Percentiles rank a stretch among this genome's conserved stretches.
Conservation (phyloP, 1,284 basidiomycete species). For the Dichomitus squalens region DNA sequence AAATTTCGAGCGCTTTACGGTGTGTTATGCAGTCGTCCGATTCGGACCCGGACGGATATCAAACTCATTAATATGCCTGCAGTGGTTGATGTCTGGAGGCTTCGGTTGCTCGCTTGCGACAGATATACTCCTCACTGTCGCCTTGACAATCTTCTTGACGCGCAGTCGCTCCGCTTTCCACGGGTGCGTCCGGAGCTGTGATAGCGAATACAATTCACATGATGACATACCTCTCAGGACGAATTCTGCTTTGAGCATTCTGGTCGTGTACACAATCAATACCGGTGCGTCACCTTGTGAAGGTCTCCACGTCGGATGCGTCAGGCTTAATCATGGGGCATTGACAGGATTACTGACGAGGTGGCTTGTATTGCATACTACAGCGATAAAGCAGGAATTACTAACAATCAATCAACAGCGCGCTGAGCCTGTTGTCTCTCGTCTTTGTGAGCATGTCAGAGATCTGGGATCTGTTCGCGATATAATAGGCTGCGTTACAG, state of each 20-base stretch:
- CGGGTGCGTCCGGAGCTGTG: not conserved
- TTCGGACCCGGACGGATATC: not conserved
- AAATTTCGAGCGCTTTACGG: not conserved
- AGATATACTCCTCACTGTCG: not conserved
- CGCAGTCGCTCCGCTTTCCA: not conserved
- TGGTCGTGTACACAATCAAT: not conserved
- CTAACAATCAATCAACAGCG: not conserved
- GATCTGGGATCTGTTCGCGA: not conserved
- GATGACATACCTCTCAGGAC: not conserved
- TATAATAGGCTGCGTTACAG: not conserved
- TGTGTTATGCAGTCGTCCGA: not conserved
- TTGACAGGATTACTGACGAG: not conserved
- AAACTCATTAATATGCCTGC: rapidly evolving
- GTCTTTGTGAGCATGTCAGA: not conserved
- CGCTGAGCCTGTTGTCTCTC: not conserved
- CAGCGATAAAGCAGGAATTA: no score
- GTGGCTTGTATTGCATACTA: not conserved
- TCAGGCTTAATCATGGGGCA: not conserved
- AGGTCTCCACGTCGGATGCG: no score
- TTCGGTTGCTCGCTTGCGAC: not conserved
- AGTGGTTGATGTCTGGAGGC: not conserved
- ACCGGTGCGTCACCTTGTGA: no score
- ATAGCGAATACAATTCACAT: no score
- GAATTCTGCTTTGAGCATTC: not conserved
- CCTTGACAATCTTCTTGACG: not conserved